Evolutionary conservation across 345 rosid species (phyloP), one percentile per base, ranked within the genome.

Genomic region (Acer negundo): DNA sequence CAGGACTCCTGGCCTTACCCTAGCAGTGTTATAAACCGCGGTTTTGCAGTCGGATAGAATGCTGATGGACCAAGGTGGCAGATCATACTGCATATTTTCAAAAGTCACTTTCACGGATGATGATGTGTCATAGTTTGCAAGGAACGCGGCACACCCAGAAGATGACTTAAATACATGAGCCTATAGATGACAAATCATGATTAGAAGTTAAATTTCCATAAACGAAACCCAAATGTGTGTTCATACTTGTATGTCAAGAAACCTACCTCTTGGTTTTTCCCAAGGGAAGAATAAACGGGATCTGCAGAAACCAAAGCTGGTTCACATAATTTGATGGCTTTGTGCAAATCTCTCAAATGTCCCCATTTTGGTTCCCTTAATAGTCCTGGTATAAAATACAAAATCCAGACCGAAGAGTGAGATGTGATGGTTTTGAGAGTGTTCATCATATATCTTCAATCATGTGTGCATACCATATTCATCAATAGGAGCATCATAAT

Each of bases 401-500:
- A 64, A 76, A 42, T 58, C 31, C 63, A 51, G 75, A 72, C 13
- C 49, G 59, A 59, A 40, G 13, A 20, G n/a, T 35, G 38, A 26
- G 47, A 20, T 19, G 19, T 35, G 46, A 55, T 17, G 22, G 24
- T 66, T 66, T 66, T 9, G 49, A 46, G 22, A 20, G 46, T 19
- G 51, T 67, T n/a, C 1, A 40, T n/a, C 31, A 28, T 28, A n/a
- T 19, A 19, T 9, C 35, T 19, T 49, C 28, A 51, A 47, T 7
- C 7, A 46, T 67, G 31, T 58, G 26, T 24, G 44, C 87, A 38
- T 82, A 95, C 99, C 99, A 53, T 79, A 96, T 88, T 96, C 98
- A 84, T 96, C 99, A 7, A 96, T 79, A 77, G 98, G 99, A 85
- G 97, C 99, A 68, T 93, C 99, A 62, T 96, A 96, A 74, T 96